Evolutionary conservation across 2,329 filamentous ascomycete species (phyloP), one percentile per base, ranked within the genome.

Genomic region (Sclerotinia trifoliorum): DNA sequence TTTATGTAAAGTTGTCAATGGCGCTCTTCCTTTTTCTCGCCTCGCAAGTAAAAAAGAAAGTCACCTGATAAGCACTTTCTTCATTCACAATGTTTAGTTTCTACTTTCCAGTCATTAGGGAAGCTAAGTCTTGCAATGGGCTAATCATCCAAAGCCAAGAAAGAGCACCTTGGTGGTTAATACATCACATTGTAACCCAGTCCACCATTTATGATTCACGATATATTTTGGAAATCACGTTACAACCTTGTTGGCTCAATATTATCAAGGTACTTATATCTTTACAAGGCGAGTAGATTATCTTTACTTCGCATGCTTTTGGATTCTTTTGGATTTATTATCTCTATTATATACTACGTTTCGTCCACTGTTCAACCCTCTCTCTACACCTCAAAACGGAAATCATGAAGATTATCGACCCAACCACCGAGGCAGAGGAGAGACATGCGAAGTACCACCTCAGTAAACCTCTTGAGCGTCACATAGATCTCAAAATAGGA

Each of bases 231-330:
- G 32, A 51, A 8, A 49, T 62, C 60, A 62, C 15, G n/a, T 49
- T 62, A 51, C 29, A 62, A 62, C 60, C 60, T 62, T 62, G 60
- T 26, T 62, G 60, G 46, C 26, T 46, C 39, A 39, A 21, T 51
- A 51, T 62, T 46, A 39, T 51, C 60, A 62, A 62, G 60, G 60
- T 62, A 32, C 60, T 39, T 51, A 62, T 62, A 62, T 62, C 21
- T 26, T 39, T 62, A 62, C n/a, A 39, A 13, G 19, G 26, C 8
- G 44, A 39, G 24, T 51, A 49, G 58, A 39, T 35, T 35, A 51
- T 49, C 3, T 24, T 39, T 17, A 19, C 29, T 51, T 7, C 29
- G 13, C 29, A 32, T n/a, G 35, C 19, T 24, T 15, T 56, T 26
- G 46, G 2, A 8, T 49, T 24, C 29, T 51, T 49, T 35, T 32